Conservation (phyloP, 495 filamentous ascomycete species). For the Neurospora sp. region DNA sequence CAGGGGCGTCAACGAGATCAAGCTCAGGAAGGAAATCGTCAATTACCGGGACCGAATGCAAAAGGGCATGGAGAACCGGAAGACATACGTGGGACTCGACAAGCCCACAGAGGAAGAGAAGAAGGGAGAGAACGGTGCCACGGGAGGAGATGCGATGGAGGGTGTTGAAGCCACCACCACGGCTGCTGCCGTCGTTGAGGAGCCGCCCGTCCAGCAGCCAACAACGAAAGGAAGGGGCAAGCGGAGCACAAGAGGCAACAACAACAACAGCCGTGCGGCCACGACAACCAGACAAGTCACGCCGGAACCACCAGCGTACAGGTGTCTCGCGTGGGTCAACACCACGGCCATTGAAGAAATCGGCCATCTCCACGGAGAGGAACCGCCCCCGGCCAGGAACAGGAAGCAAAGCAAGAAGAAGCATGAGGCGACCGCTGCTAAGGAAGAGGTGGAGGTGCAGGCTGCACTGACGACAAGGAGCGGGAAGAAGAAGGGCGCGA, state of each 20-base stretch:
- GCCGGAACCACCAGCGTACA: constrained; percentile 42
- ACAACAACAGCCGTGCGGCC: constrained; percentile 43
- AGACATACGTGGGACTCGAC: constrained; percentile 52
- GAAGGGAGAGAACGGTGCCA: constrained; percentile 34
- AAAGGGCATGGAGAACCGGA: constrained; percentile 68
- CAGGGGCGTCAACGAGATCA: constrained; percentile 71
- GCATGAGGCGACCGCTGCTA: constrained; percentile 13
- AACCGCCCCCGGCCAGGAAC: constrained; percentile 54
- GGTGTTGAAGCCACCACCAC: constrained; percentile 5
- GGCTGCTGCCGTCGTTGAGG: neutral
- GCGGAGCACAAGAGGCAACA: constrained; percentile 57
- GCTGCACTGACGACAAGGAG: constrained; percentile 9
- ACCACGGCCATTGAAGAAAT: constrained; percentile 61
- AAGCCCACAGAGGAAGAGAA: constrained; percentile 33
- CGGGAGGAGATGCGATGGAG: constrained; percentile 4
- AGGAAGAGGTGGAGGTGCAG: constrained; percentile 8
- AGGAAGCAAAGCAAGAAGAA: constrained; percentile 41
- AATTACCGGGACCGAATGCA: constrained; percentile 67
- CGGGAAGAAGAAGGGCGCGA: constrained; percentile 7
- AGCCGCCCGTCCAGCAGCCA: neutral
- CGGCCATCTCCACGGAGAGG: constrained; percentile 75
- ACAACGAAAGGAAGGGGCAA: constrained; percentile 44
- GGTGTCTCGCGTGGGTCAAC: constrained; percentile 79
- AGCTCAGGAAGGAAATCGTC: constrained; percentile 75
- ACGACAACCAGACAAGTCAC: constrained; percentile 27